Evolutionary conservation across 108 stramenopile species (phyloP).

Genomic region (Cyclotella atomus): DNA sequence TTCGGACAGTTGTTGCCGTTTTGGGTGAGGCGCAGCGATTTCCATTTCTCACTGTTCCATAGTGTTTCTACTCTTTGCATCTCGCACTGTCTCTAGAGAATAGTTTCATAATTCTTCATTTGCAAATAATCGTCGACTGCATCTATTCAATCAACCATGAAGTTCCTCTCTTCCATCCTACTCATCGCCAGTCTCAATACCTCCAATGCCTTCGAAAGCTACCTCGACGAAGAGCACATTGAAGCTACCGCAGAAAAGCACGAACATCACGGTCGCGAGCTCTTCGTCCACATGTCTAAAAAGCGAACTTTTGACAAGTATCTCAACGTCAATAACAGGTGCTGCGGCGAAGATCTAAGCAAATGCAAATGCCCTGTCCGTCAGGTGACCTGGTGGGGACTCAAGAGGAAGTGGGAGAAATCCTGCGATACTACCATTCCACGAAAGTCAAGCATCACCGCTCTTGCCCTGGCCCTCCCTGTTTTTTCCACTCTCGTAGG

Average conservation of each 20-base stretch:
- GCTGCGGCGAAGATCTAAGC: neutral
- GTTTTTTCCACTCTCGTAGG: constrained; percentile 28
- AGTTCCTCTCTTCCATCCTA: neutral
- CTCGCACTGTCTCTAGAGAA: no score
- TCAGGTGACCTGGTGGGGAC: neutral
- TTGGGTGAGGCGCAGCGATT: no score
- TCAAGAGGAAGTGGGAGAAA: constrained; percentile 2
- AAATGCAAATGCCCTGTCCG: constrained; percentile 4
- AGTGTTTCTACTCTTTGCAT: no score
- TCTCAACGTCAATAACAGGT: neutral
- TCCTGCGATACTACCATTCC: neutral
- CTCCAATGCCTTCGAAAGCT: neutral
- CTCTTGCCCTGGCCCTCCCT: constrained; percentile 10
- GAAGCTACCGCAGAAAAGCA: neutral
- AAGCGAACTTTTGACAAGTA: neutral
- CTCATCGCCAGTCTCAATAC: neutral
- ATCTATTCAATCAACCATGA: constrained; percentile 1
- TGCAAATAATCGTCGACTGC: neutral
- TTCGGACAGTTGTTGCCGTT: no score
- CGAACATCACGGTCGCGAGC: neutral
- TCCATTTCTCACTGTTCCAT: no score
- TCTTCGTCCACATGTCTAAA: neutral
- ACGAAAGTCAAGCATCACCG: constrained; percentile 8
- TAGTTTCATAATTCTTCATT: neutral
- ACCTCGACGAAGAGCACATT: neutral